Base-by-base conservation (phyloP, 441 rosid genomes). In the Brassica hybrid region DNA sequence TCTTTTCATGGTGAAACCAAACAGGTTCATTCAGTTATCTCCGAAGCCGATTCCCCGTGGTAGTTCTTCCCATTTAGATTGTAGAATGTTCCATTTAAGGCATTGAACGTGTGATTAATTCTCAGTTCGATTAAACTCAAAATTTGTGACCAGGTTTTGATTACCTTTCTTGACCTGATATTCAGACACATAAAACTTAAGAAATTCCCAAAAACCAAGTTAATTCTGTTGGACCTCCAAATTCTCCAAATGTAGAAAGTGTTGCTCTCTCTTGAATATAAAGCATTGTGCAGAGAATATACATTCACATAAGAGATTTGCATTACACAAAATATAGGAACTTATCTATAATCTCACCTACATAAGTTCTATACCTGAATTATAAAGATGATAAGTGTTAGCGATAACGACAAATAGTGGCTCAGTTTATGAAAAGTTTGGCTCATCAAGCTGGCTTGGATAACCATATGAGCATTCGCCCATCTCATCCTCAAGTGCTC, bases 401-500 rank as follows among this genome's bases (percentile, higher is more conserved):
- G 92, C 2, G 97, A 91, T 73, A 85, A 74, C 2, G 96, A 93
- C 75, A 95, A 84, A 43, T 97, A 93, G 82, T 95, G 98, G 80
- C 98, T 93, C 80, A 95, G 74, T 81, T 95, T 95, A 79, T 96
- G 96, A 54, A 95, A 95, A n/a, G 98, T 96, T 84, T 93, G 98
- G 82, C 97, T 93, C 99, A 95, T 95, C 80, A 95, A 81, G 77
- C 97, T 89, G 70, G 99, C 97, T 87, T 93, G 98, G 96, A 95
- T 85, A 79, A 97, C 99, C 97, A 95, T 93, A 83, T 95, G 98
- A 67, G 98, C 99, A 83, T 21, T 95, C 97, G 72, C 98, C 99
- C 98, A 95, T 95, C 90, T 93, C 98, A 0, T 98, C 98, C 27
- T 95, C 99, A 34, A 95, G 98, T 86, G 91, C 98, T 81, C 94